These are phyloP conservation scores for Phalaenopsis aphrodite DNA, from an alignment of 106 monocot genomes.

Conservation along the genomic window DNA sequence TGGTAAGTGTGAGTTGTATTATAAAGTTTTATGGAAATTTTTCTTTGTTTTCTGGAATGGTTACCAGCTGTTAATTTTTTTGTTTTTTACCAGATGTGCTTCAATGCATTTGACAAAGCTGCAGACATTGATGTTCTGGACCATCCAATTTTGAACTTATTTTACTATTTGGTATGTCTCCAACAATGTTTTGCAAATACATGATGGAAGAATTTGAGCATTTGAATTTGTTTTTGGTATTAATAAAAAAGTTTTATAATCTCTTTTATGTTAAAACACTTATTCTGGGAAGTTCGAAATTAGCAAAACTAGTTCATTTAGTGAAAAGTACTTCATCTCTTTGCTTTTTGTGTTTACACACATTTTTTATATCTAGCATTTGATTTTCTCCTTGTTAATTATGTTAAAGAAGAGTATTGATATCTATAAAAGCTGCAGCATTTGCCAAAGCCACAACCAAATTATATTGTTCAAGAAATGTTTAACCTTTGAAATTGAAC, in stretches of 20 bases:
- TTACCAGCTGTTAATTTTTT: background rate
- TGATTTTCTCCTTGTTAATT: background rate
- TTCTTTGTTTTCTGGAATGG: background rate
- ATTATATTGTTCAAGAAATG: background rate
- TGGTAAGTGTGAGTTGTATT: slow-evolving; percentile 44
- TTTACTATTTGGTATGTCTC: slow-evolving; percentile 49
- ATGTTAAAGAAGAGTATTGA: background rate
- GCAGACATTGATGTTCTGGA: slow-evolving; percentile 61
- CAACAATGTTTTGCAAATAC: background rate
- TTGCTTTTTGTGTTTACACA: no score
- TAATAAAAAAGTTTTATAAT: background rate
- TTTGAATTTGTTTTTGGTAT: background rate
- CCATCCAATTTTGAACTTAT: slow-evolving; percentile 69
- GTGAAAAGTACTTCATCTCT: no score
- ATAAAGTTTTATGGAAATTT: background rate
- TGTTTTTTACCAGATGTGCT: slow-evolving; percentile 37
- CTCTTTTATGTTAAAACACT: background rate
- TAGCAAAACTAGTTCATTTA: background rate
- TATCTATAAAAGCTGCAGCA: background rate
- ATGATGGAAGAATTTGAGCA: background rate
- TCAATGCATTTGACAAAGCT: slow-evolving; percentile 56
- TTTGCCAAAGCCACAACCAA: background rate
- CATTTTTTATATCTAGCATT: background rate
- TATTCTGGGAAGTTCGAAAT: background rate
- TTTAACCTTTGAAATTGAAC: background rate